These are phyloP conservation scores for Ambispora gerdemannii DNA, from an alignment of 192 early-diverging fungal species.

Conservation along the genomic window DNA sequence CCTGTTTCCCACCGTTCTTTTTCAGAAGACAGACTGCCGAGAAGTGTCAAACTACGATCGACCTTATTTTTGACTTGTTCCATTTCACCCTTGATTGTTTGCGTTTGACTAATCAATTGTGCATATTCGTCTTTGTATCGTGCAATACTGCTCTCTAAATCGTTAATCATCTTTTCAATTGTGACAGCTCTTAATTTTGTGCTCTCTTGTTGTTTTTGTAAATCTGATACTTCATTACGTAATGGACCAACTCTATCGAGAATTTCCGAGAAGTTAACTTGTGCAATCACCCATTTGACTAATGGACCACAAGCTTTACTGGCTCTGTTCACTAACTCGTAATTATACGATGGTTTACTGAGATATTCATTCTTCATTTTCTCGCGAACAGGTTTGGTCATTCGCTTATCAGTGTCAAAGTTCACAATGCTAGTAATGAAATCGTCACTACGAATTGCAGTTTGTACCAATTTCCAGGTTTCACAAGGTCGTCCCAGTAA, in stretches of 20 bases:
- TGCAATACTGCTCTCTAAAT: conserved; percentile 83
- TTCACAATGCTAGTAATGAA: conserved; percentile 97
- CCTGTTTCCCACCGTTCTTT: conserved; percentile 87
- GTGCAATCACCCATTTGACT: conserved; percentile 97
- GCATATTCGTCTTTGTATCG: conserved; percentile 98
- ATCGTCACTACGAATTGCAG: conserved; percentile 88
- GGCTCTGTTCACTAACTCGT: conserved; percentile 94
- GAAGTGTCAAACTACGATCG: conserved; percentile 81
- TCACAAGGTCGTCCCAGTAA: conserved; percentile 83
- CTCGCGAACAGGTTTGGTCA: conserved; percentile 75
- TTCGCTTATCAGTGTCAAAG: conserved; percentile 83
- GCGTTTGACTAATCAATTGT: conserved; percentile 88
- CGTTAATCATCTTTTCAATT: conserved; percentile 74
- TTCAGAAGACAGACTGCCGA: conserved; percentile 89
- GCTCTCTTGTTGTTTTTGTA: conserved; percentile 74
- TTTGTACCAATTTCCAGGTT: conserved; percentile 91
- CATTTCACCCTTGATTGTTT: conserved; percentile 90
- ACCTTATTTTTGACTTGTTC: conserved; percentile 90
- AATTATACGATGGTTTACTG: conserved; percentile 83
- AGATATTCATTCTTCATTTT: conserved; percentile 78
- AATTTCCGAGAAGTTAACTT: conserved; percentile 90
- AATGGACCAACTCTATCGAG: conserved; percentile 93
- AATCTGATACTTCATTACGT: conserved; percentile 82
- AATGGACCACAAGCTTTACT: conserved; percentile 98
- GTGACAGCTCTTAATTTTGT: conserved; percentile 68